phyloP scores from a whole-genome alignment of 1,284 basidiomycete genomes.

The Ceratobasidium sp. region DNA sequence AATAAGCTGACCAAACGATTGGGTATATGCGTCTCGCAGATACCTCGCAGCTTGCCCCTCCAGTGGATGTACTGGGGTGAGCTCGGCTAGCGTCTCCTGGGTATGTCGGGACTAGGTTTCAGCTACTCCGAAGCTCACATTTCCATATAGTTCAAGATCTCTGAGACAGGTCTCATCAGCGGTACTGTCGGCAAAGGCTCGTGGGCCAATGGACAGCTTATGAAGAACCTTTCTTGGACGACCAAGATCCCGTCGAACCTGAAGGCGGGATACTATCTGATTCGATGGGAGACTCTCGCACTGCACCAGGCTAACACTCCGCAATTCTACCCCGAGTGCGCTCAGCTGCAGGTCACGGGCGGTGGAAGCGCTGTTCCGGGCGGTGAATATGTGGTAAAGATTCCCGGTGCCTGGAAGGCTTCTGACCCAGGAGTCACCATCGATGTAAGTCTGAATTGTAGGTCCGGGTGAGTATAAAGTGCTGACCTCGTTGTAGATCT shows the following conservation, averaged over 20 bases:
- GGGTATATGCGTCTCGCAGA: neutral
- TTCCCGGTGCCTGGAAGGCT: slow-evolving; percentile 55
- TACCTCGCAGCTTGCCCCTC: slow-evolving; percentile 44
- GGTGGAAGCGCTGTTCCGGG: slow-evolving; percentile 44
- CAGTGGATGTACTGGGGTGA: slow-evolving; percentile 45
- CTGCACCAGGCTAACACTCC: slow-evolving; percentile 48
- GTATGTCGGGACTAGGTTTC: slow-evolving; percentile 40
- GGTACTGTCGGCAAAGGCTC: slow-evolving; percentile 43
- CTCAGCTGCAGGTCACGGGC: slow-evolving; percentile 47
- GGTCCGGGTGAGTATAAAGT: too few species aligned
- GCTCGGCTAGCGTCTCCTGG: slow-evolving; percentile 45
- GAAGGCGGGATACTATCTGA: slow-evolving; percentile 41
- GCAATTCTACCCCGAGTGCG: slow-evolving; percentile 48
- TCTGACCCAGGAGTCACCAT: slow-evolving; percentile 45
- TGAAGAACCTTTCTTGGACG: slow-evolving; percentile 44
- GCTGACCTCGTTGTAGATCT: slow-evolving; percentile 43
- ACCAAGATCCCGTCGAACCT: slow-evolving; percentile 43
- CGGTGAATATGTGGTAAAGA: slow-evolving; percentile 52
- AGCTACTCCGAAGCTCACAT: neutral
- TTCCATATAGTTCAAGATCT: slow-evolving; percentile 47
- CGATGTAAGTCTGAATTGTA: slow-evolving; percentile 25
- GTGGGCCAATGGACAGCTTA: slow-evolving; percentile 45
- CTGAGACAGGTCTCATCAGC: slow-evolving; percentile 44
- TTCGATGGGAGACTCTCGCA: slow-evolving; percentile 42
- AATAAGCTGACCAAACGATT: neutral